Base-by-base conservation (phyloP, 108 stramenopile species). In the Cylindrotheca closterium region DNA sequence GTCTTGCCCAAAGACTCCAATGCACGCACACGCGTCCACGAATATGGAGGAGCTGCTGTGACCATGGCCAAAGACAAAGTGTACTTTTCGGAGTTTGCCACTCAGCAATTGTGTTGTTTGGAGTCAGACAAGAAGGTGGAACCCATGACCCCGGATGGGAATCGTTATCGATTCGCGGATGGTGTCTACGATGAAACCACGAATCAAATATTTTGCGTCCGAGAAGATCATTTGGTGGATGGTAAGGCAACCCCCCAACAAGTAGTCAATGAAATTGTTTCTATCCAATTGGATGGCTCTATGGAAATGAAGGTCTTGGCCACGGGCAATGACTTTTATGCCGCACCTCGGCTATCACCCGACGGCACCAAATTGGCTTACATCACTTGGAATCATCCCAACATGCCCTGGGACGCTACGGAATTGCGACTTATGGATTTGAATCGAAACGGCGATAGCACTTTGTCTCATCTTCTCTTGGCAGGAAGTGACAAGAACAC, bases 351-450 rank as follows among this genome's bases (percentile, higher is more conserved):
- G 10, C 27, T 83, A 3, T 75, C 73, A 15, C 65, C 67, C 7
- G 67, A 84, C 59, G 76, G 78, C 4, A 74, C 48, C 5, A 68
- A 73, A 21, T 21, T 89, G 3, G 86, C 81, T 8, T 91, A 79
- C 34, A 49, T 88, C 46, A 77, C 83, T 18, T 92, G 91, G 91
- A 71, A 87, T 51, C 91, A 92, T 75, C 91, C 91, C 0, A 89
- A 85, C 64, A 92, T 92, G 91, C 60, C 60, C 2, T 91, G 89
- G 89, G 89, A 91, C 71, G 59, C 81, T 1, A 84, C 83, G 8
- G 68, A 79, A 47, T 58, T 89, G 21, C 65, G 78, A 1, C 67
- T 84, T 17, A 45, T 61, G 8, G 28, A 12, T 3, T 26, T 21
- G 2, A 50, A 4, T 5, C 25, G 45, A 7, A n/a, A 8, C 1